phyloP scores from a whole-genome alignment of 1,284 basidiomycete species.

The Tetrapyrgos nigripes region DNA sequence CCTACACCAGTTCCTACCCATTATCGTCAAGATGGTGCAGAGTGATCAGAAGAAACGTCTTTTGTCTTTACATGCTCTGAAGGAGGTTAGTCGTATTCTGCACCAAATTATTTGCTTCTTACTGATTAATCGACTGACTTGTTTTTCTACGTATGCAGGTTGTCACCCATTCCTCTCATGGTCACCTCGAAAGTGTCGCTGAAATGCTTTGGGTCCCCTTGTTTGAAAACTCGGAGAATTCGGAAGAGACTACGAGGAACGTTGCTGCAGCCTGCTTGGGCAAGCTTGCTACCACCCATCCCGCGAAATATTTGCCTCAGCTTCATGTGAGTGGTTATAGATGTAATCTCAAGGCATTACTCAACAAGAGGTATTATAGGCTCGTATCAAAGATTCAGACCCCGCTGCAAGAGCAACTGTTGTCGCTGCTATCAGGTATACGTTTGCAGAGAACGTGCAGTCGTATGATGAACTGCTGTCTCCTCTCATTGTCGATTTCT shows the following conservation, averaged over 20 bases:
- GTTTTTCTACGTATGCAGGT: conserved; percentile 54
- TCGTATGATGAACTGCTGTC: conserved; percentile 90
- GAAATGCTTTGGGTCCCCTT: conserved; percentile 91
- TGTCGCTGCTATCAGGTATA: conserved; percentile 93
- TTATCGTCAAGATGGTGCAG: conserved; percentile 84
- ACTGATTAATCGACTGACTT: not conserved
- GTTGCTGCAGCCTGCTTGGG: conserved; percentile 97
- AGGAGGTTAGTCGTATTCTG: conserved; percentile 68
- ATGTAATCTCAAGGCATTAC: not conserved
- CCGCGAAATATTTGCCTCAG: conserved; percentile 88
- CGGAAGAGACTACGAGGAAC: conserved; percentile 92
- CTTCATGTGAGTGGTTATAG: conserved; percentile 69
- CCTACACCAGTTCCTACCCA: conserved; percentile 83
- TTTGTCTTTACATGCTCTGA: conserved; percentile 89
- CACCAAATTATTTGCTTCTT: not conserved
- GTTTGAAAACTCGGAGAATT: conserved; percentile 83
- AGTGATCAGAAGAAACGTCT: conserved; percentile 80
- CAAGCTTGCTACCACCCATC: conserved; percentile 91
- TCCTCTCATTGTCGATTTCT: conserved; percentile 88
- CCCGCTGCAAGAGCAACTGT: conserved; percentile 87
- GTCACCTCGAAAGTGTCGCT: conserved; percentile 84
- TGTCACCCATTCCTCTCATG: conserved; percentile 87
- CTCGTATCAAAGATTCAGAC: conserved; percentile 71
- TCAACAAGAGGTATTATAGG: conserved; percentile 41
- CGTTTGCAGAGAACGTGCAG: conserved; percentile 87